phyloP scores from a whole-genome alignment of 1,139 yeast genomes.

The Geotrichum histeridarum region DNA sequence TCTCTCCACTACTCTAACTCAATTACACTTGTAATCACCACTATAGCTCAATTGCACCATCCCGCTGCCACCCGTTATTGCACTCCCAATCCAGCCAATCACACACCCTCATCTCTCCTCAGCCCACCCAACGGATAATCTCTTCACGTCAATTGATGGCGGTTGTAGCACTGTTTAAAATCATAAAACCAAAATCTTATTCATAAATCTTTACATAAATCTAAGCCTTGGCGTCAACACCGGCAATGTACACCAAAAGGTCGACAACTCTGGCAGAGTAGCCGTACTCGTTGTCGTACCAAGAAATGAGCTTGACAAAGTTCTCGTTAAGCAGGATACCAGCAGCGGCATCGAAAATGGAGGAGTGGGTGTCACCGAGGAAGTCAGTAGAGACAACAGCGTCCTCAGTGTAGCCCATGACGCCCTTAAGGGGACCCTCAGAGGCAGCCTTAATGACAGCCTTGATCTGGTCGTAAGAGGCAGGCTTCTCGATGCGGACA shows the following conservation, averaged over 20 bases:
- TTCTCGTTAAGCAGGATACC: conserved; percentile 78
- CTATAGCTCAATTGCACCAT: too few relatives aligned
- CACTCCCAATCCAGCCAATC: too few relatives aligned
- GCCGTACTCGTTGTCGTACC: conserved; percentile 92
- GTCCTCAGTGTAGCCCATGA: conserved; percentile 79
- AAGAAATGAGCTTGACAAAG: conserved; percentile 78
- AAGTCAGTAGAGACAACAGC: conserved; percentile 83
- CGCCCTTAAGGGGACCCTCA: conserved; percentile 66
- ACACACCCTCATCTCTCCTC: too few relatives aligned
- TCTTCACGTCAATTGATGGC: too few relatives aligned
- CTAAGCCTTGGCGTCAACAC: conserved; percentile 27
- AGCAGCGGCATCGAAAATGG: conserved; percentile 80
- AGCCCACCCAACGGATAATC: too few relatives aligned
- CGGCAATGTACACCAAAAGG: conserved; percentile 71
- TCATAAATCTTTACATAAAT: not conserved
- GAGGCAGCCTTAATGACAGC: conserved; percentile 60
- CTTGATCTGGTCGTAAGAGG: conserved; percentile 73
- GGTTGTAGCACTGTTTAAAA: too few relatives aligned
- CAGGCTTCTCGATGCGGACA: conserved; percentile 60
- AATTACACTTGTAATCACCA: too few relatives aligned
- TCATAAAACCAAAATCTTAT: too few relatives aligned
- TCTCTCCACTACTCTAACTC: too few relatives aligned
- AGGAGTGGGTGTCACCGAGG: conserved; percentile 71
- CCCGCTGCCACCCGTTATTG: too few relatives aligned
- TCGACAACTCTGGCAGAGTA: conserved; percentile 91